phyloP scores from a whole-genome alignment of 1,284 basidiomycete species.

The Boletus albobrunnescens region DNA sequence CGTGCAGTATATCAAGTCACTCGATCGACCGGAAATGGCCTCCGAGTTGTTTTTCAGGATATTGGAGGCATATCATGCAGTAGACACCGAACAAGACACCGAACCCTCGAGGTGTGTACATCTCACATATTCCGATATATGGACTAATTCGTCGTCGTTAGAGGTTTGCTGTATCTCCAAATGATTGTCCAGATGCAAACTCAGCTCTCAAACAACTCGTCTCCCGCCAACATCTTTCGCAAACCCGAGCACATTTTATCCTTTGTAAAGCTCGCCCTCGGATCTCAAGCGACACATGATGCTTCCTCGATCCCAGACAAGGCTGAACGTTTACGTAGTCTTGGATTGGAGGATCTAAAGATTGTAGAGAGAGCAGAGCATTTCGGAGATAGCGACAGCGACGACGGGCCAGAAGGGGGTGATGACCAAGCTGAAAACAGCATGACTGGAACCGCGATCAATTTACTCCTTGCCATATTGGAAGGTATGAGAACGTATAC shows the following conservation, averaged over 20 bases:
- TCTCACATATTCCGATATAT: not conserved
- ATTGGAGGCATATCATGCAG: constrained; percentile 64
- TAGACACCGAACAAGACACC: constrained; percentile 39
- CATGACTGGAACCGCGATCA: constrained; percentile 72
- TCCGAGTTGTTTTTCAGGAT: constrained; percentile 70
- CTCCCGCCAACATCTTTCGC: constrained; percentile 62
- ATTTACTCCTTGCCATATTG: constrained; percentile 73
- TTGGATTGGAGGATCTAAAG: constrained; percentile 41
- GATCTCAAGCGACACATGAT: constrained; percentile 24
- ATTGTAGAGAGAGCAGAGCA: constrained; percentile 41
- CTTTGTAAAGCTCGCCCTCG: constrained; percentile 74
- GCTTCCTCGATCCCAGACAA: constrained; percentile 16
- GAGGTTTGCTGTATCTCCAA: constrained; percentile 66
- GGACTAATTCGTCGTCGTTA: constrained; percentile 14
- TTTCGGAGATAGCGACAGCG: constrained; percentile 48
- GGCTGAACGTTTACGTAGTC: constrained; percentile 16
- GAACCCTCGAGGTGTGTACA: constrained; percentile 53
- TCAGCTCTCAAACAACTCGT: constrained; percentile 50
- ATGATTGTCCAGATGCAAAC: constrained; percentile 77
- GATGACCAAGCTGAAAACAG: constrained; percentile 46
- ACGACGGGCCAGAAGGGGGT: constrained; percentile 45
- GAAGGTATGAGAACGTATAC: constrained; percentile 55
- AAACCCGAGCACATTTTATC: constrained; percentile 69
- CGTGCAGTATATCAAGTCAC: constrained; percentile 56
- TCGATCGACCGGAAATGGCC: constrained; percentile 66